These are phyloP conservation scores for Mollisiaceae sp. DNA, from an alignment of 2,329 filamentous ascomycete genomes.

Conservation along the genomic window DNA sequence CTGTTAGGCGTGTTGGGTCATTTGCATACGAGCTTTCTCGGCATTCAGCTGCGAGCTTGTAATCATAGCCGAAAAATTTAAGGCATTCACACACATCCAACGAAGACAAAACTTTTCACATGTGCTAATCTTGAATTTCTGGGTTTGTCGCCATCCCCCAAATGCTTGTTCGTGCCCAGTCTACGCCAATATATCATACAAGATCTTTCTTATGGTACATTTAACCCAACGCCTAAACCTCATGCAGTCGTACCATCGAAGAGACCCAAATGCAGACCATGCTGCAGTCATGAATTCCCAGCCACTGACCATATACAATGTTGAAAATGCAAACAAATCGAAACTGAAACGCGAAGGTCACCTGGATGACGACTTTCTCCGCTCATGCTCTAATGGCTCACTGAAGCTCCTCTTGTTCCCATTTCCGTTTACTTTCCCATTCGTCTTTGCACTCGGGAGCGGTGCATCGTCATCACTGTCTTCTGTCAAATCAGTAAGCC, in stretches of 20 bases:
- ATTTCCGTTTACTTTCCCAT: conserved; percentile 42
- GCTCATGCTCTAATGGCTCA: conserved; percentile 33
- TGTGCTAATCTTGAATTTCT: conserved; percentile 21
- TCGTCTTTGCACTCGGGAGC: conserved; percentile 24
- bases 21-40: conserved; percentile 39
- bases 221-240: conserved; percentile 33
- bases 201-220: conserved; percentile 29
- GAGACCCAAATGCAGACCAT: conserved; percentile 32
- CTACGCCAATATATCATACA: conserved; percentile 33
- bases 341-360: conserved; percentile 27
- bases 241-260: conserved; percentile 34
- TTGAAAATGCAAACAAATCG: conserved; percentile 27
- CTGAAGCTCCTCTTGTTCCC: conserved; percentile 39
- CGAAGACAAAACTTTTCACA: conserved; percentile 14
- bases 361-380: conserved; percentile 34
- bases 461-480: conserved; percentile 69
- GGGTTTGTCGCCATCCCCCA: conserved; percentile 5
- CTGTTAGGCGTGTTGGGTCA: conserved; percentile 41
- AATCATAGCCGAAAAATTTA: conserved; percentile 40
- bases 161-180: conserved; percentile 19
- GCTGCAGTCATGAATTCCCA: conserved; percentile 24
- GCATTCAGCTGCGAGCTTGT: conserved; percentile 40
- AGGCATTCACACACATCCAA: conserved; percentile 33
- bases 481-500: conserved; percentile 78
- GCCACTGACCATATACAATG: conserved; percentile 33